Percentiles rank a stretch among this genome's conserved stretches.
Conservation (phyloP, 163 green algal genomes). For the Scenedesmus sp. region DNA sequence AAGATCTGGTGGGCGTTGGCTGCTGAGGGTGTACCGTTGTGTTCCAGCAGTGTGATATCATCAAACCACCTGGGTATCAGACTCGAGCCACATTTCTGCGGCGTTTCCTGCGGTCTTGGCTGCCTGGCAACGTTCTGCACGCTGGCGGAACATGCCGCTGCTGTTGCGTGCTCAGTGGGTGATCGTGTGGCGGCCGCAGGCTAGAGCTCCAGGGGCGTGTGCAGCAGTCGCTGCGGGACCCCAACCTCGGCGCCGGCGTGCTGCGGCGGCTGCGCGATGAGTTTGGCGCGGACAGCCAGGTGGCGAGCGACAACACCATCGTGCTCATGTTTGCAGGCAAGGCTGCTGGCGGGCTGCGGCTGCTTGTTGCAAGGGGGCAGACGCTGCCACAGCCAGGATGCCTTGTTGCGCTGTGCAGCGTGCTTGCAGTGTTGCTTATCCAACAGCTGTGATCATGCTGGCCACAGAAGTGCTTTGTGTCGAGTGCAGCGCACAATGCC, state of each 20-base stretch:
- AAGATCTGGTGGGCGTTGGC: too few relatives aligned
- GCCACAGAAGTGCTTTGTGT: too few relatives aligned
- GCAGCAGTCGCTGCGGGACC: not conserved
- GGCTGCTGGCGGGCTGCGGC: not conserved
- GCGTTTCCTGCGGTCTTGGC: not conserved
- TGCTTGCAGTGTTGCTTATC: too few relatives aligned
- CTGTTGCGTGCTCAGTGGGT: not conserved
- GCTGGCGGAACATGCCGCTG: not conserved
- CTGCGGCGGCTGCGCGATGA: conserved; percentile 13
- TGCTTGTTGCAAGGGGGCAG: too few relatives aligned
- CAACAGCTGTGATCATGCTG: too few relatives aligned
- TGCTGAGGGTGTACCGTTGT: too few relatives aligned
- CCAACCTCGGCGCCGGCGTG: not conserved
- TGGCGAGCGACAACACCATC: conserved; percentile 30
- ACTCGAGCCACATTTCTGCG: too few relatives aligned
- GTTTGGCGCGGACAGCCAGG: conserved; percentile 26
- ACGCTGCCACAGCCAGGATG: too few relatives aligned
- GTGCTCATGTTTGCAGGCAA: conserved; percentile 38
- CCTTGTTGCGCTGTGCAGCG: too few relatives aligned
- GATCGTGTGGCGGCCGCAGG: not conserved
- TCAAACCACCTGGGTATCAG: too few relatives aligned
- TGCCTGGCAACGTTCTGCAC: not conserved
- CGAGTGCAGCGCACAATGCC: too few relatives aligned
- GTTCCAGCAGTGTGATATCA: too few relatives aligned
- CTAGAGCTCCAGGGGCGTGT: not conserved